Base-by-base conservation (phyloP, 1,284 basidiomycete species). In the Vanrija humicola region DNA sequence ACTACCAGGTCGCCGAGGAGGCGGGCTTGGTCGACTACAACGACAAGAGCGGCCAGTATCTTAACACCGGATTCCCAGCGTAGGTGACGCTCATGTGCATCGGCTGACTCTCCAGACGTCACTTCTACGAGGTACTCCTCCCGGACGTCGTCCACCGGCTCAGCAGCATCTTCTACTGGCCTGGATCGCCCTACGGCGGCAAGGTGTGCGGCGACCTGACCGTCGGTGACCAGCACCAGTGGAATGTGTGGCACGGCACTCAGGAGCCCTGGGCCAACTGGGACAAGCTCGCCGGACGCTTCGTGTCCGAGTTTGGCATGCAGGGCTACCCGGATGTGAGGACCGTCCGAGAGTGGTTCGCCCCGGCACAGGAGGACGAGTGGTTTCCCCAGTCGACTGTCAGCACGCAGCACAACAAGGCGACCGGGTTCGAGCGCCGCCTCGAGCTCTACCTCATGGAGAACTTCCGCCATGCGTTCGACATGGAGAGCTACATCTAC, bases 221-320 rank as follows among this genome's bases (percentile, higher is more conserved):
- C 0, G 81, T 87, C 39, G 91, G 92, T 14, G 91, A 94, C 75
- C 76, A 90, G 23, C 90, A 93, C 70, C 89, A 92, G 75, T 91
- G 89, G 88, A 90, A 92, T 68, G 90, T 94, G 5, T 94, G 91
- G 91, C 90, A 94, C 70, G 80, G 79, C 8, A 69, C 83, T 1
- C 89, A 93, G 71, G 87, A 92, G 67, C 85, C 89, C 1, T 95
- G 90, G 88, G 84, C 88, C 59, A 87, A 91, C 62, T 94, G 90
- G 88, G 88, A 91, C 67, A 84, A 83, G 48, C 82, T 94, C 15
- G 81, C 87, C 0, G 89, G 89, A 44, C 83, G 90, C 40, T 93
- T 93, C 73, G 88, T 93, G 25, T 90, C 88, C 46, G 72, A 74
- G 53, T 74, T 74, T 46, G 72, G 73, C 3, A 75, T 73, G 73